Percentiles rank a stretch among this genome's conserved stretches.
phyloP scores from a whole-genome alignment of 2,329 filamentous ascomycete genomes.

The Colletotrichum echinochloae region DNA sequence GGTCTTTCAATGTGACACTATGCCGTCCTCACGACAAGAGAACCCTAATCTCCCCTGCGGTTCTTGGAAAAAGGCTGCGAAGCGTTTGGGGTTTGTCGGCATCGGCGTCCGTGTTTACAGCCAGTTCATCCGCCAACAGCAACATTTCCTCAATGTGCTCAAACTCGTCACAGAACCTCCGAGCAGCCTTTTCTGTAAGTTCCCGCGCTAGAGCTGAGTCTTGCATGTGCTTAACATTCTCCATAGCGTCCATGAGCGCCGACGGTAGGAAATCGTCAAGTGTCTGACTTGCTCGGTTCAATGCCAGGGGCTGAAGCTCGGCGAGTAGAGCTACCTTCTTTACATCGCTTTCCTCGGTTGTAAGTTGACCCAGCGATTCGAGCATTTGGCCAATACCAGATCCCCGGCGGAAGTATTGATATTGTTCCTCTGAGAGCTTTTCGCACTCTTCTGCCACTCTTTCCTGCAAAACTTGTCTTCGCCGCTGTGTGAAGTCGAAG shows the following conservation, averaged over 20 bases:
- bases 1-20: not conserved
- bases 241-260: conserved; percentile 90
- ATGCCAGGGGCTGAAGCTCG: conserved; percentile 64
- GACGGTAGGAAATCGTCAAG: conserved; percentile 94
- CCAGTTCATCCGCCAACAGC: conserved; percentile 54
- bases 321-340: conserved; percentile 59
- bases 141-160: conserved; percentile 68
- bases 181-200: conserved; percentile 85
- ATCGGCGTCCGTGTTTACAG: conserved; percentile 43
- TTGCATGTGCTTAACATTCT: conserved; percentile 80
- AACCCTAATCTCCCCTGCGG: conserved; percentile 70
- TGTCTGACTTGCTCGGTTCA: conserved; percentile 78
- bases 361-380: conserved; percentile 60
- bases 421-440: conserved; percentile 75
- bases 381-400: conserved; percentile 80
- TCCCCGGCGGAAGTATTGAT: conserved; percentile 76
- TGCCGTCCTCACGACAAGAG: conserved; percentile 60
- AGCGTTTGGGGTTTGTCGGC: conserved; percentile 50
- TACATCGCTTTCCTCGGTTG: conserved; percentile 54
- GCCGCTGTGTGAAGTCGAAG: conserved; percentile 73
- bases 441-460: conserved; percentile 66
- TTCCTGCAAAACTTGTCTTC: conserved; percentile 66
- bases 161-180: conserved; percentile 88
- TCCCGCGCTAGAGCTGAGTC: conserved; percentile 78
- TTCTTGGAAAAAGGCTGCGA: conserved; percentile 66